Percentiles rank a stretch among this genome's conserved stretches.
phyloP scores from a whole-genome alignment of 2,329 filamentous ascomycete species.

The Rhynchosporium agropyri region DNA sequence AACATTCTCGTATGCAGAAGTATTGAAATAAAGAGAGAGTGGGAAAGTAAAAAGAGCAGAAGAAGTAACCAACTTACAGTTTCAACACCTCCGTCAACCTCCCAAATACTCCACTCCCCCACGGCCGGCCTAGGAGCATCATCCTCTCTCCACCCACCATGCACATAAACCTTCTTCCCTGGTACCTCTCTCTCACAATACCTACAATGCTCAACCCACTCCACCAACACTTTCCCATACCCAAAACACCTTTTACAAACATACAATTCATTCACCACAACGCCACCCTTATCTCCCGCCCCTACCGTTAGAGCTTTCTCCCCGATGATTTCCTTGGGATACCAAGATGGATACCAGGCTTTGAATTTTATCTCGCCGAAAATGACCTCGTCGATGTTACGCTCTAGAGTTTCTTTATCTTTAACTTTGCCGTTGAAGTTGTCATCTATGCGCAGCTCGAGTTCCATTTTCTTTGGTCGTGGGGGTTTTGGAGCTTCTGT shows the following conservation, averaged over 20 bases:
- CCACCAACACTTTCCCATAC: conserved; percentile 69
- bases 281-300: conserved; percentile 30
- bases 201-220: conserved; percentile 61
- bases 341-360: conserved; percentile 93
- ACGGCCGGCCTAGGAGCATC: conserved; percentile 51
- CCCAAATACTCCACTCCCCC: conserved; percentile 83
- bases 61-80: conserved; percentile 53
- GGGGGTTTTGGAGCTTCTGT: conserved; percentile 1
- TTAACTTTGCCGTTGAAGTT: background rate
- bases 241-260: conserved; percentile 95
- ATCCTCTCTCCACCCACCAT: conserved; percentile 51
- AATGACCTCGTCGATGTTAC: conserved; percentile 85
- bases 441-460: conserved; percentile 14
- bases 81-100: conserved; percentile 87
- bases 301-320: conserved; percentile 43
- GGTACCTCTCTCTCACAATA: conserved; percentile 60
- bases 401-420: conserved; percentile 48
- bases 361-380: conserved; percentile 82
- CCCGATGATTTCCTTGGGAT: conserved; percentile 70
- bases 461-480: conserved; percentile 14
- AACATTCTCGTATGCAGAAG: background rate
- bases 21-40: background rate
- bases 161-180: conserved; percentile 73
- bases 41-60: too few relatives aligned
- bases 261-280: conserved; percentile 69